Base-by-base conservation (phyloP, 2,329 filamentous ascomycete species). In the Lizonia empirigonia region DNA sequence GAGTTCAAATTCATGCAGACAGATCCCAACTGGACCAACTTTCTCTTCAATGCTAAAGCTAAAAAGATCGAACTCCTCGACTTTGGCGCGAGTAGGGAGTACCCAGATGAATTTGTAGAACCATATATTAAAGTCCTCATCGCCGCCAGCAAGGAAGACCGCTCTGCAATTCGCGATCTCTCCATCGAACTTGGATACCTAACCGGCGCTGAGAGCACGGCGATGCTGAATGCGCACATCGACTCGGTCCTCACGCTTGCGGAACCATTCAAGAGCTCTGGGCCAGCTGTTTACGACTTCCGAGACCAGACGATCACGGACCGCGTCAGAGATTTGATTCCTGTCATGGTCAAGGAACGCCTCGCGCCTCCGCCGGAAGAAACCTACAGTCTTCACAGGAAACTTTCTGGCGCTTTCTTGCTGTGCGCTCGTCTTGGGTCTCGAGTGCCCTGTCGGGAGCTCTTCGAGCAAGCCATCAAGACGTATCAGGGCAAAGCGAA, bases 1-100 rank as follows among this genome's bases (percentile, higher is more conserved):
- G 91, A 96, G 74, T 97, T 97, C 83, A 86, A 82, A 54, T 97
- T 96, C 78, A 99, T 99, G 94, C 94, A 99, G 77, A 99, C 94
- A 5, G 94, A 99, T 70, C 94, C 94, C 32, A 99, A 99, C 79
- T 99, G 94, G 94, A 97, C 93, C 26, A 99, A 99, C 75, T 99
- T 99, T 74, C 81, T 97, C 16, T 99, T 91, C 80, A 94, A 97
- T 64, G 78, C 85, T 1, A 64, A 78, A 16, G 85, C 81, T 4
- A 78, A 85, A 63, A 88, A 85, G 67, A 86, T 99, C 12, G 92
- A 96, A 73, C 83, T 99, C 1, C 85, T 99, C 44, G 95, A 99
- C 75, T 99, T 99, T 73, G 94, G 94, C 52, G 94, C 94, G 27
- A 91, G 88, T 16, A 83, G 94, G 64, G 93, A 91, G 60, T 99